Evolutionary conservation across 2,329 filamentous ascomycete genomes (phyloP).

Genomic region (Claviceps africana): DNA sequence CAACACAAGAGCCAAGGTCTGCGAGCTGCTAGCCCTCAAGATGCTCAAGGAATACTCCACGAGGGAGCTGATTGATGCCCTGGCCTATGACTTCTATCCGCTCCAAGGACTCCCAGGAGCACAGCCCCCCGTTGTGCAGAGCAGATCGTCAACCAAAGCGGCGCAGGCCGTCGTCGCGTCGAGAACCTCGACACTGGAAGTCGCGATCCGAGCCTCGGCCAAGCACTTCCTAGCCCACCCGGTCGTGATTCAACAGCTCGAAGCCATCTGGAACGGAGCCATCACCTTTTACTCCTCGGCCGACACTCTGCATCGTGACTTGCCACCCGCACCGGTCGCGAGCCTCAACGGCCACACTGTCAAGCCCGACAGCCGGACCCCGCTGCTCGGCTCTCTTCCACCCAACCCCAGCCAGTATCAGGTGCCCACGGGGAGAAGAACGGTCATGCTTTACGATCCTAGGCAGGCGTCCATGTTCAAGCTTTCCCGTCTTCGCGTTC

Average conservation of each 20-base stretch:
- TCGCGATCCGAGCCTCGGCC: constrained; percentile 82
- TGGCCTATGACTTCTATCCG: constrained; percentile 91
- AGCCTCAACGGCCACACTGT: constrained; percentile 13
- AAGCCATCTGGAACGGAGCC: constrained; percentile 91
- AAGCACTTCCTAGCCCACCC: constrained; percentile 89
- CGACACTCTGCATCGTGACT: constrained; percentile 62
- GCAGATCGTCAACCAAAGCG: constrained; percentile 22
- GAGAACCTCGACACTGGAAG: constrained; percentile 78
- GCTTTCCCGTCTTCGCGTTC: constrained; percentile 76
- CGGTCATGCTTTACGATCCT: constrained; percentile 80
- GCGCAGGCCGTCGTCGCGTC: constrained; percentile 45
- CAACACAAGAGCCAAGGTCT: constrained; percentile 73
- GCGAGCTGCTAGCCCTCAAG: constrained; percentile 81
- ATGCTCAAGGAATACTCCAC: constrained; percentile 80
- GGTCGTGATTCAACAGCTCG: constrained; percentile 83
- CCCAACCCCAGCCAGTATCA: constrained; percentile 19
- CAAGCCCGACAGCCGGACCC: constrained; percentile 34
- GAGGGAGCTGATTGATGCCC: constrained; percentile 78
- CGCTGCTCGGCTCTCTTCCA: constrained; percentile 29
- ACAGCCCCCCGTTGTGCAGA: constrained; percentile 22
- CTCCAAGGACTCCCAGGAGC: constrained; percentile 59
- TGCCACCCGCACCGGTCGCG: constrained; percentile 12
- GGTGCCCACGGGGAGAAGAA: constrained; percentile 43
- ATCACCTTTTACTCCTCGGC: constrained; percentile 88
- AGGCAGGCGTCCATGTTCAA: constrained; percentile 84